These are phyloP conservation scores for Lentinula edodes DNA, from an alignment of 768 basidiomycete species.

Conservation along the genomic window DNA sequence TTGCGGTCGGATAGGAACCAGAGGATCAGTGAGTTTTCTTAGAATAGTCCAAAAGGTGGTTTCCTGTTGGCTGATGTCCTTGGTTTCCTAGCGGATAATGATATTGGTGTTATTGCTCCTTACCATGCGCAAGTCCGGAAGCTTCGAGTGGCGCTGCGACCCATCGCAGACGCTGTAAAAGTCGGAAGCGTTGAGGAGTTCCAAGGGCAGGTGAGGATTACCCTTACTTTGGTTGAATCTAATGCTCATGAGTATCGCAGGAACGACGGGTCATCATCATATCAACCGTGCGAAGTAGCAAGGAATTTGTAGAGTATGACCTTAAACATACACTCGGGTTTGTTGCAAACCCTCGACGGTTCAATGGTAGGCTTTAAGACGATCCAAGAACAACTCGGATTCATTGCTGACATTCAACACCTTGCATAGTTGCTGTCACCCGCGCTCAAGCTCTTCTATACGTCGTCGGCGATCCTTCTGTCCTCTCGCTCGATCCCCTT, in stretches of 20 bases:
- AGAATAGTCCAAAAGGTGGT: not conserved
- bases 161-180: conserved; percentile 38
- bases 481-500: conserved; percentile 51
- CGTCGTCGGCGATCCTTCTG: conserved; percentile 53
- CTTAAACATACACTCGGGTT: conserved; percentile 53
- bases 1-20: conserved; percentile 30
- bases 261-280: conserved; percentile 54
- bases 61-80: not conserved
- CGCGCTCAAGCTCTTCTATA: conserved; percentile 61
- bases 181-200: conserved; percentile 65
- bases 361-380: conserved; percentile 43
- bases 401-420: not conserved
- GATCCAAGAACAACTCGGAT: not conserved
- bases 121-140: conserved; percentile 57
- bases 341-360: conserved; percentile 38
- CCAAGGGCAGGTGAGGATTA: conserved; percentile 48
- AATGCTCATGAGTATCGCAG: conserved; percentile 18
- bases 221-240: not conserved
- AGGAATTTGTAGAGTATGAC: conserved; percentile 43
- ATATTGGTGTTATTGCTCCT: conserved; percentile 59
- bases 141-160: conserved; percentile 32
- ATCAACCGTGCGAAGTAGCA: conserved; percentile 52
- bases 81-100: conserved; percentile 31
- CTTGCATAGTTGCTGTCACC: conserved; percentile 52
- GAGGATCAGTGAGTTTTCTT: conserved; percentile 19